These are phyloP conservation scores for Syncephalis plumigaleata DNA, from an alignment of 371 early-diverging fungal species.

Conservation along the genomic window DNA sequence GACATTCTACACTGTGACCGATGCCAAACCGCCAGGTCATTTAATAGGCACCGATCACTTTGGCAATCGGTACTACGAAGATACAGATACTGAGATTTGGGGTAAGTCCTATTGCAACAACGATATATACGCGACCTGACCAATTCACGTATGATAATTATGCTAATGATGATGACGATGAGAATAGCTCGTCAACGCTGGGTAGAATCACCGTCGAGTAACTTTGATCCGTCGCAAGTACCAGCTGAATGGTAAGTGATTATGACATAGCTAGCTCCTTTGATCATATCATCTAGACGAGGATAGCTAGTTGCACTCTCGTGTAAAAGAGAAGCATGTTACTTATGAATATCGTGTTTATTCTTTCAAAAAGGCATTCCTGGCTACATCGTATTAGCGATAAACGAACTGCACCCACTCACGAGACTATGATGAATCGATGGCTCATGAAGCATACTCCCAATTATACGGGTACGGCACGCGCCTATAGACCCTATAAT, in stretches of 20 bases:
- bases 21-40: conserved; percentile 37
- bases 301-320: no score
- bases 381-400: neutral
- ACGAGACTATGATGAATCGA: neutral
- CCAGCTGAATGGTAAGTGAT: conserved; percentile 70
- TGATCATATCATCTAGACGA: no score
- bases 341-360: no score
- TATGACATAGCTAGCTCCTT: neutral
- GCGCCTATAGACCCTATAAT: conserved; percentile 69
- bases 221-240: conserved; percentile 59
- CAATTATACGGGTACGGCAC: conserved; percentile 52
- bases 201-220: conserved; percentile 64
- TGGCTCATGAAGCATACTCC: conserved; percentile 6
- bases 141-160: neutral
- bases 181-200: conserved; percentile 71
- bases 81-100: conserved; percentile 57
- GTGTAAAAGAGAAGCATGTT: no score
- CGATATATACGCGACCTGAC: neutral
- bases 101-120: conserved; percentile 17
- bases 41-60: conserved; percentile 67
- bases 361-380: no score
- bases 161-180: neutral
- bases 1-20: no score
- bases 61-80: conserved; percentile 87
- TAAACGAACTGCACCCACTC: neutral